Evolutionary conservation across 2,329 filamentous ascomycete genomes (phyloP), one percentile per base, ranked within the genome.

Genomic region (Microcyclosporella mali): DNA sequence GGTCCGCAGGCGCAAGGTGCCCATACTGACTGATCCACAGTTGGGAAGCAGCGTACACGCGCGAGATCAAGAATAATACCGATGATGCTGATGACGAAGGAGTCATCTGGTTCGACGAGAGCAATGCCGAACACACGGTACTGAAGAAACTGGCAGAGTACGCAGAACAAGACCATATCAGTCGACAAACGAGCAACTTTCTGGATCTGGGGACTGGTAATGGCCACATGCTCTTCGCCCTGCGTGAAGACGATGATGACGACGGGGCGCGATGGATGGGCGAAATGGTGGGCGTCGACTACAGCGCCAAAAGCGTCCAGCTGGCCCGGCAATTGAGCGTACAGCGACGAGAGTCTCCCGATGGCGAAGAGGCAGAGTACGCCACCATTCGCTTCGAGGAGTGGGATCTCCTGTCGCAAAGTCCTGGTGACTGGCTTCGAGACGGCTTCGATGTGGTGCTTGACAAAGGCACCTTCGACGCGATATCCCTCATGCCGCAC

Each of bases 401-500:
- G 33, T 74, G 70, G 66, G 74, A 79, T 62, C 60, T 78, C 15
- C 63, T 79, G 30, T 56, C 54, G 9, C 62, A 70, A 30, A 37
- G 53, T 17, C 54, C 65, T 3, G 65, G 64, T 1, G 37, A 44
- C 38, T 88, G 84, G 81, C 67, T 88, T 3, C 21, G 40, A 0
- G 62, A 64, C 0, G 85, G 85, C 1, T 97, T 89, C 70, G 88
- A 97, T 65, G 79, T 95, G 0, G 83, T 95, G 0, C 76, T 95
- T n/a, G 92, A 98, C 67, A 98, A 98, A 69, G 92, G 92, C 33
- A 98, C 92, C 1, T 98, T 97, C 63, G 92, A 98, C 70, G 92
- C 92, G 9, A 84, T 98, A 27, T 88, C 82, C 37, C 70, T 97
- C n/a, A 62, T 62, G 60, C 49, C 53, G 14, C 36, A 45, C 16